Evolutionary conservation across 177 flowering plant species (phyloP), one percentile per base, ranked within the genome.

Genomic region (Vitis hybrid): DNA sequence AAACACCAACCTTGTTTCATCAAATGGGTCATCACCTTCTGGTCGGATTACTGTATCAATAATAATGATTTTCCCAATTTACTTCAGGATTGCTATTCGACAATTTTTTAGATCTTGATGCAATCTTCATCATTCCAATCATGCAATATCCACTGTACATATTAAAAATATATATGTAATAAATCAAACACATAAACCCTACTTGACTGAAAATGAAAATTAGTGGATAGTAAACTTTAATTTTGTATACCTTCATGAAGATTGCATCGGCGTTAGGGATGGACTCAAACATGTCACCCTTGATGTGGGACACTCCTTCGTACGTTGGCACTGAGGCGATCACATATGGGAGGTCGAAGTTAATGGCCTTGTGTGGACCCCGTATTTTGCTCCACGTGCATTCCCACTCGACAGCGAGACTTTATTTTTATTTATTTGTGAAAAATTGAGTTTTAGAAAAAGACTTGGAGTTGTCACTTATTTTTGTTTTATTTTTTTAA

Each of bases 281-380:
- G 55, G 62, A 49, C 3, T 57, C 33, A n/a, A 84, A 84, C 85
- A 84, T 84, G 74, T 80, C 80, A 2, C 88, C 88, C 3, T 74
- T 79, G 0, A 82, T 65, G 50, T 80, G 79, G 1, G 19, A 11
- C 11, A 84, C 76, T 1, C 81, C 74, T 0, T 57, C 17, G 14
- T 63, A 12, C 28, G 10, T 18, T 0, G 82, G 79, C 2, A 85
- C 81, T 2, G 78, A 71, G 15, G 80, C 73, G 0, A 85, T 38
- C 2, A 85, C 86, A 69, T 83, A 83, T 4, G 84, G 84, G 66
- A 81, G 57, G 62, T 85, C 86, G 65, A 83, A 81, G 65, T 83
- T 83, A 11, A 78, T 68, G 1, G 24, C 24, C 24, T 1, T 22
- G 24, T 22, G 24, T 22, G 24, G 24, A 22, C 24, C 24, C 24